phyloP scores from a whole-genome alignment of 2,329 filamentous ascomycete species.

The Diaporthe ilicicola region DNA sequence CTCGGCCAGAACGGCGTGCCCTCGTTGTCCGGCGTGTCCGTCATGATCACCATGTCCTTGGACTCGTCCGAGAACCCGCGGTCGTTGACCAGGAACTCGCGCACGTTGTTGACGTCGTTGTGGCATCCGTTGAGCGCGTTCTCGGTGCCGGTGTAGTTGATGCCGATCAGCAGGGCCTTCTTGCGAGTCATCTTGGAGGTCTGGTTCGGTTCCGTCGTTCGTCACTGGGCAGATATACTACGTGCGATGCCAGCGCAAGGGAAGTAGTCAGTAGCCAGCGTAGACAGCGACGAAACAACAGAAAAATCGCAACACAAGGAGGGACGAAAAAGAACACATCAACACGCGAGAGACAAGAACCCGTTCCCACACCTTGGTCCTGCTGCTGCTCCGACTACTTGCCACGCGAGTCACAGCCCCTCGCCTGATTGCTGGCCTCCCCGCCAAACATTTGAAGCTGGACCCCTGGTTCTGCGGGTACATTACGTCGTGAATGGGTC shows the following conservation, averaged over 20 bases:
- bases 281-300: too few relatives aligned
- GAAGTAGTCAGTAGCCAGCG: background rate
- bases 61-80: conserved; percentile 45
- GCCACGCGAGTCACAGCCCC: conserved; percentile 22
- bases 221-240: background rate
- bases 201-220: background rate
- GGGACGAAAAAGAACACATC: background rate
- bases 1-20: conserved; percentile 46
- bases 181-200: conserved; percentile 39
- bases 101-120: conserved; percentile 48
- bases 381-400: background rate
- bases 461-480: conserved; percentile 17
- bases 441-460: conserved; percentile 18
- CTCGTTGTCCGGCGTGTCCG: conserved; percentile 43
- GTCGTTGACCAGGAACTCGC: conserved; percentile 47
- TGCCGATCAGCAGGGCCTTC: conserved; percentile 54
- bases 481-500: conserved; percentile 19
- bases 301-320: too few relatives aligned
- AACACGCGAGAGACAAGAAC: background rate
- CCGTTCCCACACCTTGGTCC: background rate
- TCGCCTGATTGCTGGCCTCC: conserved; percentile 2
- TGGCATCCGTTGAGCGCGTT: conserved; percentile 66
- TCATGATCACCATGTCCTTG: conserved; percentile 47
- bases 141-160: conserved; percentile 67
- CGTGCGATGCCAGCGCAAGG: too few relatives aligned